These are phyloP conservation scores for Bipolaris zeicola DNA, from an alignment of 2,329 filamentous ascomycete genomes.

Conservation along the genomic window DNA sequence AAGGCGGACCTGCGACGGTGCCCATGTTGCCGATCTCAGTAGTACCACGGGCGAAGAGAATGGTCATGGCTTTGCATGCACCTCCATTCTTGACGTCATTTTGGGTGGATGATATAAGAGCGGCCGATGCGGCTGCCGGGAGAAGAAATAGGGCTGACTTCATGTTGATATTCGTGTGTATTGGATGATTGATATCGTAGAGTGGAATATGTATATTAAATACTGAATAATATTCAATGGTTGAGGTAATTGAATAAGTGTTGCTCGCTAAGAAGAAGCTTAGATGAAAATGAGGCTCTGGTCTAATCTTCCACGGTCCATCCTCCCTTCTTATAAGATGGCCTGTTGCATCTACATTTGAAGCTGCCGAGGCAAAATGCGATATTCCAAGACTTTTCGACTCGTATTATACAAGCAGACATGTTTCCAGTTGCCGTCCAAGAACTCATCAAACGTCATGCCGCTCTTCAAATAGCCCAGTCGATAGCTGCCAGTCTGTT, in stretches of 20 bases:
- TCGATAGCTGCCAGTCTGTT: conserved; percentile 5
- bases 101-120: conserved; percentile 29
- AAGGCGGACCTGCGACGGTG: conserved; percentile 55
- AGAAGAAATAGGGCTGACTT: conserved; percentile 22
- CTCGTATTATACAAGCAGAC: conserved; percentile 1
- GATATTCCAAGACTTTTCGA: background rate
- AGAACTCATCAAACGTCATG: conserved; percentile 23
- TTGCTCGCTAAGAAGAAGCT: background rate
- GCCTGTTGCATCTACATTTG: background rate
- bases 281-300: background rate
- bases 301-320: background rate
- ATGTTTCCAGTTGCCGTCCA: conserved; percentile 20
- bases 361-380: conserved; percentile 4
- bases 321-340: conserved; percentile 1
- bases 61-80: conserved; percentile 55
- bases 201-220: background rate
- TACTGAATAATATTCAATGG: too few species aligned
- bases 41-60: conserved; percentile 64
- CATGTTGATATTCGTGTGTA: conserved; percentile 14
- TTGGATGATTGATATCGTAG: background rate
- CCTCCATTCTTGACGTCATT: conserved; percentile 36
- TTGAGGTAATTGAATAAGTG: too few species aligned
- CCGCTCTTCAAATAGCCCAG: conserved; percentile 12
- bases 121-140: conserved; percentile 19
- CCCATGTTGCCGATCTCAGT: conserved; percentile 61